Percentiles rank a stretch among this genome's conserved stretches.
Evolutionary conservation across 352 stramenopile species (phyloP).

Genomic region (Globisporangium lucens): DNA sequence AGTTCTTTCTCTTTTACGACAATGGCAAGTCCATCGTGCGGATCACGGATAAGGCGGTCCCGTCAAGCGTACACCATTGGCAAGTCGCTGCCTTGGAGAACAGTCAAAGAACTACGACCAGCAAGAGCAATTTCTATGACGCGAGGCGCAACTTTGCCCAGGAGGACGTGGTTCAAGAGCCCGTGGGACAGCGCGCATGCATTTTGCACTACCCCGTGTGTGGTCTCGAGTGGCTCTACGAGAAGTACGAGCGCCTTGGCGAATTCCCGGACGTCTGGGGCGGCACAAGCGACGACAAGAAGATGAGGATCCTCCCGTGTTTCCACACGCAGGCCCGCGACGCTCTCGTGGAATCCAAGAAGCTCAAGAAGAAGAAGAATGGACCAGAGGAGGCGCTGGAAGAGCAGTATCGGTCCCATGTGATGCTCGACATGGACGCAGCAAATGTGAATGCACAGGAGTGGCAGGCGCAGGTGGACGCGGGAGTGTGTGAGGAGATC

Average conservation of each 20-base stretch:
- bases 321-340: slow-evolving; percentile 38
- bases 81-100: background rate
- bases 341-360: background rate
- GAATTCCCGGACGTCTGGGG: slow-evolving; percentile 30
- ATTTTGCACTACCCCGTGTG: slow-evolving; percentile 41
- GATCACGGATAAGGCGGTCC: slow-evolving; percentile 10
- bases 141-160: slow-evolving; percentile 20
- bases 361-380: background rate
- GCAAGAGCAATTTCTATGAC: slow-evolving; percentile 32
- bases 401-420: slow-evolving; percentile 23
- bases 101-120: background rate
- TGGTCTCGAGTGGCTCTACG: slow-evolving; percentile 34
- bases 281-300: slow-evolving; percentile 11
- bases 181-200: slow-evolving; percentile 9
- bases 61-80: slow-evolving; percentile 41
- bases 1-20: slow-evolving; percentile 52
- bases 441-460: slow-evolving; percentile 6
- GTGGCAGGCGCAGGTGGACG: slow-evolving; percentile 23
- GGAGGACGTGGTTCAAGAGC: background rate
- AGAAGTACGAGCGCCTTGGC: slow-evolving; percentile 36
- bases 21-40: slow-evolving; percentile 42
- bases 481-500: slow-evolving; percentile 35
- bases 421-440: slow-evolving; percentile 20
- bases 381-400: slow-evolving; percentile 2
- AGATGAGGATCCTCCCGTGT: slow-evolving; percentile 28